Evolutionary conservation across 2,329 filamentous ascomycete genomes (phyloP).

Genomic region (Alternaria longipes): DNA sequence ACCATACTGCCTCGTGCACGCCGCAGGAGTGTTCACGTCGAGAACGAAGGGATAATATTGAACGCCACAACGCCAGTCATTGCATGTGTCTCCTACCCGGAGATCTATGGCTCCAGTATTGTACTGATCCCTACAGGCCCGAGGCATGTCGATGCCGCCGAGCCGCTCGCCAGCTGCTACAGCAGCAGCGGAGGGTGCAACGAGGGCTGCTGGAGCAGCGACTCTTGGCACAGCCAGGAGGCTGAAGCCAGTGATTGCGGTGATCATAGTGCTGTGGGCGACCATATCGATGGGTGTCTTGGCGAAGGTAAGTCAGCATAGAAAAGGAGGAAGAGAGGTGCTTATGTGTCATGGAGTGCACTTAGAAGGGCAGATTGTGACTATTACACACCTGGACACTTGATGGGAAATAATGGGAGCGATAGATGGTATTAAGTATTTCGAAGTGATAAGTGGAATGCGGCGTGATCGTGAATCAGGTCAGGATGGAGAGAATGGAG

Average conservation of each 20-base stretch:
- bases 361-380: neutral
- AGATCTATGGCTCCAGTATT: no score
- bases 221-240: neutral
- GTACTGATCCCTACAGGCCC: neutral
- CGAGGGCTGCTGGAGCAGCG: neutral
- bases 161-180: neutral
- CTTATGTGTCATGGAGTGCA: neutral
- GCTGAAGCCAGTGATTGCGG: neutral
- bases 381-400: neutral
- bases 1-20: neutral
- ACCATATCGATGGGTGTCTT: neutral
- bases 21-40: neutral
- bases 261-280: neutral
- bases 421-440: neutral
- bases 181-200: neutral
- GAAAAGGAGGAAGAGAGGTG: neutral
- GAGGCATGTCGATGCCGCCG: neutral
- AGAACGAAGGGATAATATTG: fast-evolving
- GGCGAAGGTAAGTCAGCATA: neutral
- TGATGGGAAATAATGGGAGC: neutral
- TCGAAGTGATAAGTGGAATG: neutral
- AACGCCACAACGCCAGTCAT: neutral
- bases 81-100: neutral
- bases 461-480: neutral
- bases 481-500: neutral